Evolutionary conservation across 1,284 basidiomycete genomes (phyloP).

Genomic region (Phaffia rhodozyma): DNA sequence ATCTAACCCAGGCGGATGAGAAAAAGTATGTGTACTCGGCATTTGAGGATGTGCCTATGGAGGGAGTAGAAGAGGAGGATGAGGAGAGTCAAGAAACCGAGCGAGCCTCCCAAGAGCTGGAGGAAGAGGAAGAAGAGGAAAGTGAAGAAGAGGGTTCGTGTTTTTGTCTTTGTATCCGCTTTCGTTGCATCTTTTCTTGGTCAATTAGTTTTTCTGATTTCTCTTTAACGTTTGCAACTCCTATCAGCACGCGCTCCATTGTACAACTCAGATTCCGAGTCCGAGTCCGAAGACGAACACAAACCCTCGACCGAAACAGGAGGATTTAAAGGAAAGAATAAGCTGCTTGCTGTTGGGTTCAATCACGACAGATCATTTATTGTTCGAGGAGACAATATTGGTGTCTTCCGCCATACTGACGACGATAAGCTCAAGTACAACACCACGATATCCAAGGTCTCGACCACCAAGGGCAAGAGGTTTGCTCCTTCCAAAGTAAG

Average conservation of each 20-base stretch:
- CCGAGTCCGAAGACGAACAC: constrained; percentile 48
- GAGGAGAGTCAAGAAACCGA: constrained; percentile 6
- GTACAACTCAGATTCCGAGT: constrained; percentile 31
- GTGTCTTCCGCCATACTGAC: constrained; percentile 80
- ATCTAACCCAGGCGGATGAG: constrained; percentile 37
- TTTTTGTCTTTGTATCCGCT: constrained; percentile 12
- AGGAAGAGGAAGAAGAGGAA: constrained; percentile 41
- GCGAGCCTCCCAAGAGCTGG: not conserved
- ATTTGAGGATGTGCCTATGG: constrained; percentile 74
- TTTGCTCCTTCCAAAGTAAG: constrained; percentile 78
- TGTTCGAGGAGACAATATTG: constrained; percentile 88
- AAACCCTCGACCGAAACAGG: constrained; percentile 25
- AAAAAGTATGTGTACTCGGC: constrained; percentile 60
- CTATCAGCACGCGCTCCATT: constrained; percentile 28
- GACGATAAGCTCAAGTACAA: constrained; percentile 74
- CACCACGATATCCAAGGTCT: constrained; percentile 75
- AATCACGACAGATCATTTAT: constrained; percentile 94
- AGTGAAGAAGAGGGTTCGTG: constrained; percentile 49
- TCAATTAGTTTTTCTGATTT: not conserved
- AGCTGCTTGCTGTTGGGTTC: constrained; percentile 87
- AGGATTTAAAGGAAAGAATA: constrained; percentile 53
- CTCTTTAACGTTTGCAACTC: not conserved
- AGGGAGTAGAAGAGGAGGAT: constrained; percentile 52
- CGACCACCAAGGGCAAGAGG: constrained; percentile 65
- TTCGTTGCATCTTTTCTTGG: no score